Conservation (phyloP, 1,284 basidiomycete species). For the Cystobasidium pallidum region DNA sequence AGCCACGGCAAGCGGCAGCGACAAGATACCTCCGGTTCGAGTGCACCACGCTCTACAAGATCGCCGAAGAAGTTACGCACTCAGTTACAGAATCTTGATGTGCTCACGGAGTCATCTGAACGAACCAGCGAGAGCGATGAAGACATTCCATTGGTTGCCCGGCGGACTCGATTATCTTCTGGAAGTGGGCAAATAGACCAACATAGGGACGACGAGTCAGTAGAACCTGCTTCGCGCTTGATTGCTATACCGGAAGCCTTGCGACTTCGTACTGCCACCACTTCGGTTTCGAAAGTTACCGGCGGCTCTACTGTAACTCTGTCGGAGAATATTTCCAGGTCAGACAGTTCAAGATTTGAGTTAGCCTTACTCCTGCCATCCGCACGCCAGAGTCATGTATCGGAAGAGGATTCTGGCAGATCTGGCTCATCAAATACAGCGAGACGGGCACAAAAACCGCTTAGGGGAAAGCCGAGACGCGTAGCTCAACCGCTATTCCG, state of each 20-base stretch:
- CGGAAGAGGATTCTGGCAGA: not conserved
- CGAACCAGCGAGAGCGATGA: not conserved
- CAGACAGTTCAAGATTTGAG: not conserved
- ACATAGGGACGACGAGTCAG: not conserved
- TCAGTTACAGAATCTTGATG: not conserved
- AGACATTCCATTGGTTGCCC: not conserved
- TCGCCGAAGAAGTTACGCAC: not conserved
- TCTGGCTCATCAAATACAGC: not conserved
- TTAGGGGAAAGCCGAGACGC: not conserved
- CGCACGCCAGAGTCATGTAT: not conserved
- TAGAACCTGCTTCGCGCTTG: not conserved
- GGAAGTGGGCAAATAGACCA: not conserved
- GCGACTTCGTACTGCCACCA: slow-evolving; percentile 11
- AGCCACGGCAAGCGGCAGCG: not conserved
- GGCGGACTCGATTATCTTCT: not conserved
- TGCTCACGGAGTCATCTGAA: not conserved
- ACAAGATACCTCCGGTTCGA: not conserved
- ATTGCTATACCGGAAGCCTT: slow-evolving; percentile 13
- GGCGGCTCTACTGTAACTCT: not conserved
- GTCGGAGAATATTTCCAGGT: not conserved
- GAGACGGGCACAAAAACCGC: not conserved
- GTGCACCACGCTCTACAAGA: not conserved
- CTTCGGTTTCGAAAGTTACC: slow-evolving; percentile 8
- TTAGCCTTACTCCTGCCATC: not conserved
- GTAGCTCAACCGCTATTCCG: slow-evolving; percentile 1